These are phyloP conservation scores for Penicillium waksmanii DNA, from an alignment of 495 filamentous ascomycete species.

Conservation along the genomic window DNA sequence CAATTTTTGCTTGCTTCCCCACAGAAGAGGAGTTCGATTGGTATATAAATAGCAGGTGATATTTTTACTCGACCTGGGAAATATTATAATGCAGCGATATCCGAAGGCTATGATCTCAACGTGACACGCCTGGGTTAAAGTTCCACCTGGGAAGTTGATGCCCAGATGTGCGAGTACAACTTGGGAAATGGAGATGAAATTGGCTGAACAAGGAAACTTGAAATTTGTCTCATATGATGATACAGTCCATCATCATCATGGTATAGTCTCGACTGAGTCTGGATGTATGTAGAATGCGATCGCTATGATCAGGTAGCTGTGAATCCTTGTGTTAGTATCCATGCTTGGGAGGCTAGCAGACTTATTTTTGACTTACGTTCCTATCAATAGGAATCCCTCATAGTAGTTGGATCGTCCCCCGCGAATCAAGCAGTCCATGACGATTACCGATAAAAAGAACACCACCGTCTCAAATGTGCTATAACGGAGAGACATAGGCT, in stretches of 20 bases:
- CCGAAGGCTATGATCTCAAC: too few species aligned
- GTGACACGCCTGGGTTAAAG: too few species aligned
- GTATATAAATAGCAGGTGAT: background rate
- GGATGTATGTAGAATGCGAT: constrained; percentile 81
- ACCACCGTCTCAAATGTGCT: constrained; percentile 41
- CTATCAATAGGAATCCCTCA: constrained; percentile 28
- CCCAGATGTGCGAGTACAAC: too few species aligned
- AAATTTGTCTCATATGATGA: too few species aligned
- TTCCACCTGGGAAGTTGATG: too few species aligned
- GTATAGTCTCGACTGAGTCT: constrained; percentile 35
- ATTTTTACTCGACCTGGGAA: too few species aligned
- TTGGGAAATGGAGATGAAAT: too few species aligned
- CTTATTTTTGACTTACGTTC: constrained; percentile 21
- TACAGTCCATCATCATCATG: background rate
- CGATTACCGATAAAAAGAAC: constrained; percentile 29
- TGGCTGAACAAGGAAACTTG: too few species aligned
- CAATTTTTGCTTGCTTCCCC: background rate
- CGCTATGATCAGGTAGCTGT: constrained; percentile 72
- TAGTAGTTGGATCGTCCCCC: constrained; percentile 71
- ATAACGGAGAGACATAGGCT: constrained; percentile 43
- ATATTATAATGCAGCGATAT: too few species aligned
- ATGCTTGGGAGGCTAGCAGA: too few species aligned
- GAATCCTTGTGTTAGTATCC: constrained; percentile 6
- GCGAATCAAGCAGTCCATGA: constrained; percentile 48
- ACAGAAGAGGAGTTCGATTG: background rate